A percentile compares a stretch with the other conserved stretches of the same genome.
phyloP scores from a whole-genome alignment of 148 eudicot species.

The Linanthus parryae region DNA sequence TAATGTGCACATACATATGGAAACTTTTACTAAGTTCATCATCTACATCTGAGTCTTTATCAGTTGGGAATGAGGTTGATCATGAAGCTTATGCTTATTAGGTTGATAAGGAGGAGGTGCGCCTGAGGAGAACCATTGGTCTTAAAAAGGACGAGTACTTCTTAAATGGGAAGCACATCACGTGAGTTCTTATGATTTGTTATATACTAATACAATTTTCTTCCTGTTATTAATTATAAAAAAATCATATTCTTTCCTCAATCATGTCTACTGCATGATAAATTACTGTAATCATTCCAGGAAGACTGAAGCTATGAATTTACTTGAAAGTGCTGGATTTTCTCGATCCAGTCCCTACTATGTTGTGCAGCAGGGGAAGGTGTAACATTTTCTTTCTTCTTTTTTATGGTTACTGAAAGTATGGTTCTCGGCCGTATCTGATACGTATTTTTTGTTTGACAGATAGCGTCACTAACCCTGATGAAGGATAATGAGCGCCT shows the following conservation, averaged over 20 bases:
- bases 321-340: conserved; percentile 97
- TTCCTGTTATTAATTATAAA: background rate
- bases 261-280: no score
- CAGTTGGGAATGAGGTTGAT: no score
- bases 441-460: conserved; percentile 1
- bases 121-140: conserved; percentile 86
- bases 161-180: conserved; percentile 96
- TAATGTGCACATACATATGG: no score
- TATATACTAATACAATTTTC: background rate
- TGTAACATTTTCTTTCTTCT: conserved; percentile 18
- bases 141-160: conserved; percentile 92
- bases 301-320: conserved; percentile 96
- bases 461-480: conserved; percentile 92
- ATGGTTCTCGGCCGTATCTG: background rate
- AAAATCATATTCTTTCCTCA: conserved; percentile 1
- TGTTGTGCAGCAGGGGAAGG: conserved; percentile 99
- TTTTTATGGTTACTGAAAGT: conserved; percentile 2
- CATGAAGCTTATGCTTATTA: conserved; percentile 22
- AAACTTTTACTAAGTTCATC: no score
- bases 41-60: no score
- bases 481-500: conserved; percentile 95
- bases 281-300: conserved; percentile 57
- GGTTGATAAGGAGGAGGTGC: conserved; percentile 98
- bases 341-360: conserved; percentile 99
- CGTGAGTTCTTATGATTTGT: conserved; percentile 39